These are phyloP conservation scores for Lophiotrema nucula DNA, from an alignment of 495 filamentous ascomycete genomes.

Conservation along the genomic window DNA sequence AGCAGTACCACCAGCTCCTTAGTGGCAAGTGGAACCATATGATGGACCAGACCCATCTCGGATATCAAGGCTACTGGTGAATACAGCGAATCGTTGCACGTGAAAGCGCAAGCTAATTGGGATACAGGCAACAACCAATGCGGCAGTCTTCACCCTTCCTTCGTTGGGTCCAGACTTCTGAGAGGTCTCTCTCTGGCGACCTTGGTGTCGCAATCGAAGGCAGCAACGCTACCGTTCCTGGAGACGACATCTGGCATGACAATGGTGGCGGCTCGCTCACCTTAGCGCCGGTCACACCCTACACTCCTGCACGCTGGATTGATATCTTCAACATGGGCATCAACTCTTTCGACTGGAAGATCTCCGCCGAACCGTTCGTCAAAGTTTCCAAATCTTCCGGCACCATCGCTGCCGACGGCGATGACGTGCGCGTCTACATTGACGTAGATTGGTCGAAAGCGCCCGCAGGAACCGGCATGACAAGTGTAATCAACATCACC, in stretches of 20 bases:
- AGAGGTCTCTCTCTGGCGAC: slow-evolving; percentile 58
- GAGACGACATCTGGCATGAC: slow-evolving; percentile 63
- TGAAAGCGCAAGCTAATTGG: background rate
- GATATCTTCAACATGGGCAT: slow-evolving; percentile 67
- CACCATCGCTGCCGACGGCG: slow-evolving; percentile 46
- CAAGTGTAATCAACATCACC: slow-evolving; percentile 55
- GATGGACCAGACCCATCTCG: slow-evolving; percentile 60
- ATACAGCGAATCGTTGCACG: background rate
- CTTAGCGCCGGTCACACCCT: slow-evolving; percentile 61
- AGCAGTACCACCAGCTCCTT: slow-evolving; percentile 61
- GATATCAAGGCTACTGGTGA: slow-evolving; percentile 49
- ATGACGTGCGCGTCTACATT: slow-evolving; percentile 58
- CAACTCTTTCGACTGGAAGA: slow-evolving; percentile 55
- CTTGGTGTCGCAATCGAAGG: slow-evolving; percentile 67
- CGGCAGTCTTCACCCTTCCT: slow-evolving; percentile 63
- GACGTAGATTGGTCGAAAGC: slow-evolving; percentile 61
- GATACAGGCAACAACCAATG: slow-evolving; percentile 67
- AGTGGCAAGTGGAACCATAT: slow-evolving; percentile 74
- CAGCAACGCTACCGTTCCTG: slow-evolving; percentile 62
- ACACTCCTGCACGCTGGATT: slow-evolving; percentile 63
- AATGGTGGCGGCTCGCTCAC: slow-evolving; percentile 52
- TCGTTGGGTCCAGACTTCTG: slow-evolving; percentile 55
- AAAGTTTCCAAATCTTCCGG: slow-evolving; percentile 56
- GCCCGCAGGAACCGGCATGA: slow-evolving; percentile 48
- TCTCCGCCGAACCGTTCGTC: slow-evolving; percentile 57